Percentiles rank a stretch among this genome's conserved stretches.
Evolutionary conservation across 495 filamentous ascomycete genomes (phyloP).

Genomic region (Stereocaulon alpinum): DNA sequence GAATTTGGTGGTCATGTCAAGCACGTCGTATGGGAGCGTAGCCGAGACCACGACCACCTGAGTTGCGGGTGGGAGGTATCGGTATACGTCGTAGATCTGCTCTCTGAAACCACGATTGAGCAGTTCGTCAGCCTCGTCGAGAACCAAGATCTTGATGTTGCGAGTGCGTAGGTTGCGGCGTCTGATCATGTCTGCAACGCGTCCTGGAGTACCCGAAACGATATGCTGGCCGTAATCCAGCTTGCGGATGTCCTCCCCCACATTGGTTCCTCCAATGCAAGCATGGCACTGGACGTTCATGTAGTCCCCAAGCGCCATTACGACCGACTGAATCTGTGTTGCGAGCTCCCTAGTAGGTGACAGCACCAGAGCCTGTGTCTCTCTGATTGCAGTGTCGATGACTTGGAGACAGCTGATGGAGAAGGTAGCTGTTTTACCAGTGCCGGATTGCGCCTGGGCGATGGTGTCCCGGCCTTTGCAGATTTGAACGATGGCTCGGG

Average conservation of each 20-base stretch:
- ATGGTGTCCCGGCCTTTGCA: slow-evolving; percentile 98
- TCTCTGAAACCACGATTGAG: slow-evolving; percentile 92
- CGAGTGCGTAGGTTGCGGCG: slow-evolving; percentile 87
- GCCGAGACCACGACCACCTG: slow-evolving; percentile 97
- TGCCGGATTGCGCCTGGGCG: slow-evolving; percentile 98
- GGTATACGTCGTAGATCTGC: slow-evolving; percentile 99
- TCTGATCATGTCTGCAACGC: slow-evolving; percentile 98
- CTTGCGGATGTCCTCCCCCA: slow-evolving; percentile 93
- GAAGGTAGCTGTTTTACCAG: slow-evolving; percentile 98
- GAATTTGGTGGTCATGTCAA: slow-evolving; percentile 99
- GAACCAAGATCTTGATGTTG: slow-evolving; percentile 97
- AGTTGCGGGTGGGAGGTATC: slow-evolving; percentile 87
- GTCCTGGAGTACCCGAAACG: slow-evolving; percentile 89
- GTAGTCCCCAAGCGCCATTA: slow-evolving; percentile 96
- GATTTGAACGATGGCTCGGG: slow-evolving; percentile 94
- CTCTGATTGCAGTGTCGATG: slow-evolving; percentile 72
- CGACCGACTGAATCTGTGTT: slow-evolving; percentile 94
- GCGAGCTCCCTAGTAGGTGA: slow-evolving; percentile 96
- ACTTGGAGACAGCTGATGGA: slow-evolving; percentile 95
- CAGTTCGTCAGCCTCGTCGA: slow-evolving; percentile 93
- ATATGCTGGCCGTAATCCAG: slow-evolving; percentile 96
- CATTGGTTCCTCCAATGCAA: slow-evolving; percentile 95
- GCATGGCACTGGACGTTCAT: slow-evolving; percentile 99
- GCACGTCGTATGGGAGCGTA: slow-evolving; percentile 92
- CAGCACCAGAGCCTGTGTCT: slow-evolving; percentile 92